Evolutionary conservation across 1,284 basidiomycete species (phyloP), one percentile per base, ranked within the genome.

Genomic region (Cutaneotrichosporon mucoides): DNA sequence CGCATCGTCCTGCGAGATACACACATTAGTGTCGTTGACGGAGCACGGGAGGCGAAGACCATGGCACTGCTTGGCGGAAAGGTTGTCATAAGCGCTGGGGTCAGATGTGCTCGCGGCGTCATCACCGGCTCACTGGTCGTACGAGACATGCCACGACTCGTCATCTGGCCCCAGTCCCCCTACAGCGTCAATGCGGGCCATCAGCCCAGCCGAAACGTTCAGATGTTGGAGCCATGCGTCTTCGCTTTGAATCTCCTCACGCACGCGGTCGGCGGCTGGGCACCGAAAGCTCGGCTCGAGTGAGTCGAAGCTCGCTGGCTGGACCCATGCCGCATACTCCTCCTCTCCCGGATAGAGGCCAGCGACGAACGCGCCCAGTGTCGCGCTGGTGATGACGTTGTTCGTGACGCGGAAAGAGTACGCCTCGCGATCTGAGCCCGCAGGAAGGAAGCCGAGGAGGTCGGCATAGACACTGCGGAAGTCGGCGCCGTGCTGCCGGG

Each of bases 31-130:
- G 38, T 66, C 54, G 57, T 71, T 73, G 38, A 68, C 52, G 0
- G 67, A 69, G 60, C 70, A 72, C 2, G 72, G 72, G 7, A 73
- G 64, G 6, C 63, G 53, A 42, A 67, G 64, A 12, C 52, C 53
- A 56, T 76, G 73, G 53, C 73, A 74, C 54, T 70, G 71, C 53
- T 76, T 74, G 24, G 72, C 67, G 5, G 68, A 69, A 10, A 74
- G 59, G 57, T 75, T 75, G 61, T 73, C 73, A 54, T 67, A 73
- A 3, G 69, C 66, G 61, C 69, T 71, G 48, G 2, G n/a, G 56
- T 44, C 33, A 55, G 48, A 46, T 46, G 7, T 10, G 12, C 12
- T 12, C 45, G 6, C 16, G n/a, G 16, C 4, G 38, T 34, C 6
- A n/a, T 10, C 24, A 24, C 24, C 11, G n/a, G 64, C 69, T 59